These are phyloP conservation scores for Metschnikowia peoriensis DNA, from an alignment of 805 yeast genomes.

Conservation along the genomic window DNA sequence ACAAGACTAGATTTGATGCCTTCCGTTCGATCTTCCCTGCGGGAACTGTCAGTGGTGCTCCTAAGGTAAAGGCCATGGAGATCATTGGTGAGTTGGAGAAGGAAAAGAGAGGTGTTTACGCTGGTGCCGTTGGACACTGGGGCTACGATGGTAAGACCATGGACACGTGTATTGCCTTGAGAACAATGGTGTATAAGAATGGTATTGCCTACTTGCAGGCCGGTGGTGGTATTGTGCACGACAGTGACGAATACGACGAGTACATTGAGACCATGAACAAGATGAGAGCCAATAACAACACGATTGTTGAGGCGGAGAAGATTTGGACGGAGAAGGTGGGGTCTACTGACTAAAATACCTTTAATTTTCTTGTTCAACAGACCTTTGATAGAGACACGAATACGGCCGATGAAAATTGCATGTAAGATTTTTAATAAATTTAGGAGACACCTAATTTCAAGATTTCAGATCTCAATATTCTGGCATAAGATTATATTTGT, in stretches of 20 bases:
- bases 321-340: constrained; percentile 55
- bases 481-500: too few relatives aligned
- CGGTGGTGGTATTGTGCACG: constrained; percentile 97
- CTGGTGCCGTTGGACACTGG: constrained; percentile 99
- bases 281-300: constrained; percentile 88
- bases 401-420: background rate
- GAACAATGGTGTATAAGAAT: constrained; percentile 95
- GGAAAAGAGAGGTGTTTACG: constrained; percentile 94
- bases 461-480: too few relatives aligned
- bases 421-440: background rate
- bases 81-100: constrained; percentile 83
- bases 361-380: background rate
- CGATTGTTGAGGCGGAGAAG: constrained; percentile 90
- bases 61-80: constrained; percentile 96
- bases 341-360: background rate
- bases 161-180: constrained; percentile 96
- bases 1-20: constrained; percentile 90
- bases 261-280: constrained; percentile 96
- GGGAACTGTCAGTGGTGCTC: constrained; percentile 98
- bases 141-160: constrained; percentile 90
- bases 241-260: constrained; percentile 93
- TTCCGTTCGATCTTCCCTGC: constrained; percentile 98
- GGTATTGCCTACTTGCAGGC: constrained; percentile 93
- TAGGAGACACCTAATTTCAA: too few relatives aligned
- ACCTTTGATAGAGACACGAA: background rate